Evolutionary conservation across 2,329 filamentous ascomycete species (phyloP).

Genomic region (Cladobotryum protrusum): DNA sequence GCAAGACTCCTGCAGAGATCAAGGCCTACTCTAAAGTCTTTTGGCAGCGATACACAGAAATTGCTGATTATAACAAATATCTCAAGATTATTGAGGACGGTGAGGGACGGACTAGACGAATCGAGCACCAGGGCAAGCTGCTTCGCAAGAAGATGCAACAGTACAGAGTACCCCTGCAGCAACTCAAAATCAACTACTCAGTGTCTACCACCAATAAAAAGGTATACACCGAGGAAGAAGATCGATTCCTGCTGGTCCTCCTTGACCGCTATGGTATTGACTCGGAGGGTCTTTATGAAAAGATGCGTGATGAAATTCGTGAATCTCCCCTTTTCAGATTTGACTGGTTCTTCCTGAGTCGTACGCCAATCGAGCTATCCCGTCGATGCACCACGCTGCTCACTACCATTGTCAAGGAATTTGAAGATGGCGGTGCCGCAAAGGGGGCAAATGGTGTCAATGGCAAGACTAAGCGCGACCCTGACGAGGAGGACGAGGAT

Average conservation of each 20-base stretch:
- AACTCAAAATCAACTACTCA: conserved; percentile 98
- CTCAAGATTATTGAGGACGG: conserved; percentile 86
- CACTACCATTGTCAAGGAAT: conserved; percentile 91
- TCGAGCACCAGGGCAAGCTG: conserved; percentile 88
- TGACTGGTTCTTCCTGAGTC: conserved; percentile 98
- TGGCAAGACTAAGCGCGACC: conserved; percentile 66
- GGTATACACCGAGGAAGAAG: conserved; percentile 97
- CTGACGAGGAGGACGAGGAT: conserved; percentile 75
- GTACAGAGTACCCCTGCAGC: conserved; percentile 95
- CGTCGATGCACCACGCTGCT: conserved; percentile 90
- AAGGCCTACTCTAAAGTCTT: conserved; percentile 91
- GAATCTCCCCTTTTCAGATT: conserved; percentile 94
- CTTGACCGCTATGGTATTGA: conserved; percentile 90
- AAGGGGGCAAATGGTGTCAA: conserved; percentile 55
- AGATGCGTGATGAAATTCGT: conserved; percentile 93
- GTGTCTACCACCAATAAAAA: conserved; percentile 99
- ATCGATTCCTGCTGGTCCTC: conserved; percentile 89
- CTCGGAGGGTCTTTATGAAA: conserved; percentile 82
- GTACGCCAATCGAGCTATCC: conserved; percentile 87
- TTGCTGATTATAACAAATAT: conserved; percentile 82
- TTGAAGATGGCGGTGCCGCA: conserved; percentile 60
- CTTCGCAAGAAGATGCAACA: conserved; percentile 91
- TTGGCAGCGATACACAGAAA: conserved; percentile 91
- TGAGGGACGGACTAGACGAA: conserved; percentile 81
- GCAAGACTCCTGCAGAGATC: conserved; percentile 79